Evolutionary conservation across 75 land plant species (phyloP).

Genomic region (Sequoia sempervirens): DNA sequence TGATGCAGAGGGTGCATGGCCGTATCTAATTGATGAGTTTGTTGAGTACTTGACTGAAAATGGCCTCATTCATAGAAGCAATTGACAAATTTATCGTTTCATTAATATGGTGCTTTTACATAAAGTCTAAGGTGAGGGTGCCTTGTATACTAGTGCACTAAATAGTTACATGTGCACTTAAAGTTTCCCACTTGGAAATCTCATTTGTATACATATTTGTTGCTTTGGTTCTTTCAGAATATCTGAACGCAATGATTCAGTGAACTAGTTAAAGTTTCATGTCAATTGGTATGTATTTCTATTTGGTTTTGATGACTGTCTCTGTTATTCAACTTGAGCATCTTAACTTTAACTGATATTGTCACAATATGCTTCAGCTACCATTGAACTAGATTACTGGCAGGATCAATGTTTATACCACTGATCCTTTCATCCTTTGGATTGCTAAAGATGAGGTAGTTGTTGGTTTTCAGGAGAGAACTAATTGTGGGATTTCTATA

Average conservation of each 20-base stretch:
- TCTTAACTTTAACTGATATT: background rate
- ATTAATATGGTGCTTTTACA: background rate
- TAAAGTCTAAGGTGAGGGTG: background rate
- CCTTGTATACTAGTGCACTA: conserved; percentile 5
- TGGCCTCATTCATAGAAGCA: conserved; percentile 41
- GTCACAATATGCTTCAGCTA: background rate
- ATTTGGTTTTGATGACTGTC: background rate
- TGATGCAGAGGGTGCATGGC: conserved; percentile 97
- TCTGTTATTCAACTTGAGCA: background rate
- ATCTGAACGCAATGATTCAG: background rate
- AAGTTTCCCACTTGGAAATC: background rate
- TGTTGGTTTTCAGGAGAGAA: background rate
- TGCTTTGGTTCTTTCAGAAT: background rate
- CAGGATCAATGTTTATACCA: background rate
- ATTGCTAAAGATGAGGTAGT: background rate
- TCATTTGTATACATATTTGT: background rate
- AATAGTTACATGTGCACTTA: background rate
- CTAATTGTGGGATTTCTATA: background rate
- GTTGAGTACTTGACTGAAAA: conserved; percentile 82
- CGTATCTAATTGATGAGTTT: conserved; percentile 91
- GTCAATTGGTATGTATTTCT: background rate
- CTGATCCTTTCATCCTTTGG: background rate
- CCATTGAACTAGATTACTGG: background rate
- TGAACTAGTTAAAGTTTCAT: background rate
- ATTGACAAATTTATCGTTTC: background rate